These are phyloP conservation scores for Desmodesmus armatus DNA, from an alignment of 139 green algal genomes.

Conservation along the genomic window DNA sequence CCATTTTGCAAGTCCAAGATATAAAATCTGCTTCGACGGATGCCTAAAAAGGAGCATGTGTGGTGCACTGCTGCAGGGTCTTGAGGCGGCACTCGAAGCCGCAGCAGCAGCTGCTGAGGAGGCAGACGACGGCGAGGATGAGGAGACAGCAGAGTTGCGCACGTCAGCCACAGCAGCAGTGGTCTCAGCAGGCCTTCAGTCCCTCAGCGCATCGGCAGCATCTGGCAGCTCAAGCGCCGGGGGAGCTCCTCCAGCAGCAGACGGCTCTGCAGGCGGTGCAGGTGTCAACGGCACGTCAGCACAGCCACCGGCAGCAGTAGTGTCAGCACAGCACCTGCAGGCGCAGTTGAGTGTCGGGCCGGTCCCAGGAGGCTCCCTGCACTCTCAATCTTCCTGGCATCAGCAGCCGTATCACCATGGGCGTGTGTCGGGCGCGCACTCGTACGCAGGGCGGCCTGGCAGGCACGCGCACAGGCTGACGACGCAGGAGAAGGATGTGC, in stretches of 20 bases:
- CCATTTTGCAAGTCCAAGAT: no score
- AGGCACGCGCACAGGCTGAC: conserved; percentile 56
- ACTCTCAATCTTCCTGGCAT: conserved; percentile 12
- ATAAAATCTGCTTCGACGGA: background rate
- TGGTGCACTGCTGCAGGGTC: no score
- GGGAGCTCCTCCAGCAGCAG: background rate
- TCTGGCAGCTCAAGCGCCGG: background rate
- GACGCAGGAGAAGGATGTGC: conserved; percentile 79
- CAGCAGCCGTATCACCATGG: background rate
- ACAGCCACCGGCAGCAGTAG: conserved; percentile 3
- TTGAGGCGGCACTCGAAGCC: conserved; percentile 59
- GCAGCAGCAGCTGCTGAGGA: background rate
- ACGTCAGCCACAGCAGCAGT: conserved; percentile 21
- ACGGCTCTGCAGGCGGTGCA: background rate
- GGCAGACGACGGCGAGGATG: conserved; percentile 1
- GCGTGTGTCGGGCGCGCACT: conserved; percentile 2
- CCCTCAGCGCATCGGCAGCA: background rate
- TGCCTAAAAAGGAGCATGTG: conserved; percentile 21
- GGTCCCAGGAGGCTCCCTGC: background rate
- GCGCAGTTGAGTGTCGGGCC: conserved; percentile 17
- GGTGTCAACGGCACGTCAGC: background rate
- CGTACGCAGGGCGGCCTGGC: background rate
- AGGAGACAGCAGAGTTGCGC: background rate
- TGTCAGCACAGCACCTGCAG: conserved; percentile 20
- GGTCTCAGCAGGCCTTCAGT: background rate